phyloP scores from a whole-genome alignment of 1,284 basidiomycete genomes.

The Abortiporus biennis region DNA sequence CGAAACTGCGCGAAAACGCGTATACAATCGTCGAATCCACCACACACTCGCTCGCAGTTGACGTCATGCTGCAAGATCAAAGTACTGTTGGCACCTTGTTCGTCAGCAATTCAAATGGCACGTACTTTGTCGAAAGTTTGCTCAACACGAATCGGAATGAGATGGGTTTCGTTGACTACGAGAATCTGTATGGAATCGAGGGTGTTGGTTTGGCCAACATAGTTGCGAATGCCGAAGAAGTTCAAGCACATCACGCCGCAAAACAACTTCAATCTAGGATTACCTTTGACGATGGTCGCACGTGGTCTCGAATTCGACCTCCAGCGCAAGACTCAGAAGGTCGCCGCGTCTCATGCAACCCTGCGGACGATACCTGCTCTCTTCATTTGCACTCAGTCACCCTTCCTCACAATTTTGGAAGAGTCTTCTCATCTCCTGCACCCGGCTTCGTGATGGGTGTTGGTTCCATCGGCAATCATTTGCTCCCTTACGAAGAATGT shows the following conservation, averaged over 20 bases:
- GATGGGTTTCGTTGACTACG: slow-evolving; percentile 89
- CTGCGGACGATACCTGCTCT: slow-evolving; percentile 61
- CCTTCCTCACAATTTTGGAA: slow-evolving; percentile 86
- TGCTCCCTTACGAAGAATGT: slow-evolving; percentile 81
- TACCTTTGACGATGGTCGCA: slow-evolving; percentile 92
- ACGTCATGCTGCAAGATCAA: slow-evolving; percentile 78
- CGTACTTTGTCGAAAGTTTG: slow-evolving; percentile 90
- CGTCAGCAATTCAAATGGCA: slow-evolving; percentile 92
- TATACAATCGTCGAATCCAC: slow-evolving; percentile 96
- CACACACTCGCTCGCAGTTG: slow-evolving; percentile 88
- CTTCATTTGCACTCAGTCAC: slow-evolving; percentile 93
- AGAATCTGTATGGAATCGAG: slow-evolving; percentile 88
- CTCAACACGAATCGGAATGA: slow-evolving; percentile 88
- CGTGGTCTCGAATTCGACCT: slow-evolving; percentile 69
- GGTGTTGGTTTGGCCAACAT: slow-evolving; percentile 91
- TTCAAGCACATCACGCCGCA: slow-evolving; percentile 54
- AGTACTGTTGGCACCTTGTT: slow-evolving; percentile 86
- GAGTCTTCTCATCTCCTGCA: slow-evolving; percentile 90
- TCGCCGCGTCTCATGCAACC: slow-evolving; percentile 56
- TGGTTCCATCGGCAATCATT: slow-evolving; percentile 72
- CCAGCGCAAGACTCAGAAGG: slow-evolving; percentile 62
- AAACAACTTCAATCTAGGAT: slow-evolving; percentile 77
- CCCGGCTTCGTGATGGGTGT: slow-evolving; percentile 96
- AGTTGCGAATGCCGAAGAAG: slow-evolving; percentile 78
- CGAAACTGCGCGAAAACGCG: slow-evolving; percentile 79